Base-by-base conservation (phyloP, 2,329 filamentous ascomycete species). In the Purpureocillium takamizusanense region DNA sequence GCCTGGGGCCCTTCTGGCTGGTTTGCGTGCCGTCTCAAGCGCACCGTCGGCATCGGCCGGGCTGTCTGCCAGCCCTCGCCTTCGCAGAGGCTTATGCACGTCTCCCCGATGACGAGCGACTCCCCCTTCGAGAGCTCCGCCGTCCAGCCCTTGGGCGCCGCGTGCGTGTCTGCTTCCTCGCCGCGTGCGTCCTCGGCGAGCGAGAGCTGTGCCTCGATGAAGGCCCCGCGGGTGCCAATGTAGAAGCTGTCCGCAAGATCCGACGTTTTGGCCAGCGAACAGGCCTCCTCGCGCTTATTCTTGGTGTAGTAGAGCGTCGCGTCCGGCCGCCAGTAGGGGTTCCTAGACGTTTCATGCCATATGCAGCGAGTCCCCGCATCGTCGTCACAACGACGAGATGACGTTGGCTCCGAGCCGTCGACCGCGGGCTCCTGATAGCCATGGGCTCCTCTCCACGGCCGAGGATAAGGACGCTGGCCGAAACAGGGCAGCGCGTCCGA, bases 241-340 rank as follows among this genome's bases (percentile, higher is more conserved):
- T 72, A 75, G 32, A 76, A 60, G 7, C 62, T 65, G 4, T 64
- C 61, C 1, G 69, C 67, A 5, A 63, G 35, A 38, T 72, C 67
- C 0, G 67, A 67, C 0, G 66, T 53, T 35, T 69, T 67, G 9
- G 67, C 63, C 1, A 76, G 57, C 8, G 67, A 67, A 53, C 70
- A 70, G 16, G 74, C 47, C 10, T 53, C 48, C 33, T 59, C 53
- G 16, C 54, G 53, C 0, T 51, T 45, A 3, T 55, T 44, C 7
- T 49, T 51, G 2, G 59, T 59, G n/a, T 74, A 54, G 51, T 67
- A 67, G 18, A 72, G 51, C 7, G 62, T 67, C 34, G 61, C 63
- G 46, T 75, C 74, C 2, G 72, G 70, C 0, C 70, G 63, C 54
- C 67, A 70, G 46, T 60, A 64, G 30, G 66, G 53, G 27, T 54